Base-by-base conservation (phyloP, 768 basidiomycete species). In the Polyporus arcularius region DNA sequence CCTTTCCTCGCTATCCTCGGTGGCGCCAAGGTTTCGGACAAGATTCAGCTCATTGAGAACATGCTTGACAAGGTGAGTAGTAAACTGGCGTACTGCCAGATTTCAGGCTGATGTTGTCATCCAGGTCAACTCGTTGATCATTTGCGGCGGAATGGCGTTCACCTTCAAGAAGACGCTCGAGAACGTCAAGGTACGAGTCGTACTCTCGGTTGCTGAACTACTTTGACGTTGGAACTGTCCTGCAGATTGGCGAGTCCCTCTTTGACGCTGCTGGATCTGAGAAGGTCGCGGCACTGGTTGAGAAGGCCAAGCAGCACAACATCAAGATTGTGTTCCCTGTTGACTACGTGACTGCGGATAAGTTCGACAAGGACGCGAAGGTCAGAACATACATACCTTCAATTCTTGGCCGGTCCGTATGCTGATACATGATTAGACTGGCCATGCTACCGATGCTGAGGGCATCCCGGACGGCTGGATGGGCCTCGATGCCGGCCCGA, bases 1-100 rank as follows among this genome's bases (percentile, higher is more conserved):
- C 96, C 96, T 14, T 99, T 99, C 89, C 84, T 99, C 55, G 96
- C 96, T 52, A 99, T 98, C 72, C 88, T 98, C 57, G 96, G 96
- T 68, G 96, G 96, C 71, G 96, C 96, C 57, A 99, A 99, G 79
- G 94, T 99, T 48, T 96, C 94, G 16, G 96, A 99, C 79, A 99
- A 99, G 80, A 97, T 99, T 67, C 92, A 95, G 74, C 81, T 99
- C 59, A 99, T 99, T 73, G 96, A 99, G 69, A 97, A 97, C 81
- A 90, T 99, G 91, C 82, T 99, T 66, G 96, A 98, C 80, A 96
- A 98, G 85, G 94, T 89, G 64, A 21, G 60, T 48, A 9, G 14
- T 28, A 48, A 4, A 8, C 21, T 43, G 9, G 28, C 26, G 26
- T 26, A 48, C 46, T 16, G 28, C 2, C 21, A 28, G 8, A 9